Conservation (phyloP, 495 filamentous ascomycete species). For the Annulohypoxylon nitens region DNA sequence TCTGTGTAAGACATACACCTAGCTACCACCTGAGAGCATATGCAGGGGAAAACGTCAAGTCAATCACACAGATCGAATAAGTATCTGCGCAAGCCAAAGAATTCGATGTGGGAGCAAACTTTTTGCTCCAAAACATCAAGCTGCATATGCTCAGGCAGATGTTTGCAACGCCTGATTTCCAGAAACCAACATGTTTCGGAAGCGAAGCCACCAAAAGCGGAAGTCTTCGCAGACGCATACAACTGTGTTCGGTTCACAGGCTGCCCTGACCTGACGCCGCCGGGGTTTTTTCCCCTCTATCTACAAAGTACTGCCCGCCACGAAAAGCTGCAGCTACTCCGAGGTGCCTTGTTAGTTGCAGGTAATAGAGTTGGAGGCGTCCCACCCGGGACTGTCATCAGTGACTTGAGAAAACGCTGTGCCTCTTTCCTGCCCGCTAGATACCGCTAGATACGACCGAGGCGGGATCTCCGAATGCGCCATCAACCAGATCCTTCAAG, state of each 20-base stretch:
- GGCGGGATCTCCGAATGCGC: conserved; percentile 28
- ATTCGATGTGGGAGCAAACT: conserved; percentile 29
- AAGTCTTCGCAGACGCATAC: conserved; percentile 28
- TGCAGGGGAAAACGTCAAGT: conserved; percentile 21
- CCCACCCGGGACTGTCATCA: conserved; percentile 16
- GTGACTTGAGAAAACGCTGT: conserved; percentile 11
- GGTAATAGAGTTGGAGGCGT: conserved; percentile 17
- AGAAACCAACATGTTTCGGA: conserved; percentile 34
- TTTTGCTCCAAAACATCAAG: conserved; percentile 11
- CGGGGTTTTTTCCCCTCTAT: background rate
- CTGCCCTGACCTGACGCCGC: conserved; percentile 17
- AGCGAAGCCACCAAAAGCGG: conserved; percentile 26
- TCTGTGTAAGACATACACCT: conserved; percentile 20
- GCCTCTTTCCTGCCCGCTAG: conserved; percentile 21
- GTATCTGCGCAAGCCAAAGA: conserved; percentile 1
- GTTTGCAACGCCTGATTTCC: conserved; percentile 25
- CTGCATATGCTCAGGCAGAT: conserved; percentile 10
- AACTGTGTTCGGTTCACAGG: conserved; percentile 6
- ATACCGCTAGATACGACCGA: conserved; percentile 25
- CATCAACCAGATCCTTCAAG: conserved; percentile 7
- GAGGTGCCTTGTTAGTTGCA: conserved; percentile 19
- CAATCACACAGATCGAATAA: background rate
- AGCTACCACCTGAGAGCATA: background rate
- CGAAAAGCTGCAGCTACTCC: conserved; percentile 24
- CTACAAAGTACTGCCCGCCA: conserved; percentile 13